Evolutionary conservation across 2,329 filamentous ascomycete genomes (phyloP), one percentile per base, ranked within the genome.

Genomic region (Claviceps sp.): DNA sequence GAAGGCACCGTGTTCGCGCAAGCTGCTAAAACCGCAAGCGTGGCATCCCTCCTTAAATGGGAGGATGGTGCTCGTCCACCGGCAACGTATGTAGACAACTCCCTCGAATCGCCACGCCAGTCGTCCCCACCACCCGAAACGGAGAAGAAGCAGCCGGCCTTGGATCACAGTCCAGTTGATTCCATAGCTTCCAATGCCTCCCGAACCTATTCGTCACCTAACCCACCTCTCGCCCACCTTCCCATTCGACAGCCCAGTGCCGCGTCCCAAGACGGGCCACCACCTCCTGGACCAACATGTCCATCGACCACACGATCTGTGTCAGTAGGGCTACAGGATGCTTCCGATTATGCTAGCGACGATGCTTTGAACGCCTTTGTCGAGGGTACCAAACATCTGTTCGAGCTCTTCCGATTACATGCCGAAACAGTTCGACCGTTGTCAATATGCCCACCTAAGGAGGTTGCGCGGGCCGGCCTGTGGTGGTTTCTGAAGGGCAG

Each of bases 401-500:
- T 80, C 55, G 82, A 85, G 57, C 74, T 93, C 2, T 94, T 95
- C 62, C 76, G 81, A 40, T 67, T 91, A 44, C 87, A 90, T 53
- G 84, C 89, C 0, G 87, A 95, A 64, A 78, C 82, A 36, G 73
- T 84, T 34, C 82, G 79, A 56, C 81, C 87, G 0, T 64, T 89
- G 4, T 74, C 79, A 52, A 74, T 77, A 34, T 84, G 79, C 49
- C 72, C 80, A 0, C 74, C 84, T 0, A 73, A 76, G 47, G 80
- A 89, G 54, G 84, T 90, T 71, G 74, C 85, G 9, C 78, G 87
- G 53, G 84, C 82, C 24, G 83, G 81, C 3, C 72, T 87, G 0
- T 96, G 90, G 90, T 96, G 90, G 90, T 94, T 95, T 61, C 64
- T 95, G 46, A 85, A 81, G 58, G 90, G 89, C 20, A 82, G 89